Percentiles rank a stretch among this genome's conserved stretches.
These are phyloP conservation scores for Trichosporon ovoides DNA, from an alignment of 1,284 basidiomycete genomes.

Conservation along the genomic window DNA sequence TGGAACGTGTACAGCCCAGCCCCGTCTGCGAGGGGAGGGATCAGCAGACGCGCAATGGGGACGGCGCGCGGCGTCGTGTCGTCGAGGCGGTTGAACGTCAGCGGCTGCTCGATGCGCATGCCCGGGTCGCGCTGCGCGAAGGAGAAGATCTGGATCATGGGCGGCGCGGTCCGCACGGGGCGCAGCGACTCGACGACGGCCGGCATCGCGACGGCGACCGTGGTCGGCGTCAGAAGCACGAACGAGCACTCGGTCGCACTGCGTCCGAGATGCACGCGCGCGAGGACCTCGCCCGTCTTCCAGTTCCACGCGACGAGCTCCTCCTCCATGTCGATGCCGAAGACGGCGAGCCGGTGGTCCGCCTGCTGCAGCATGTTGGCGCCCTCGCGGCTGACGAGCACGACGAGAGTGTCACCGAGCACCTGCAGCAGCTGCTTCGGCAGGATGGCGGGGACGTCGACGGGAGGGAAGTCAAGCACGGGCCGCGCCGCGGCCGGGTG, in stretches of 20 bases:
- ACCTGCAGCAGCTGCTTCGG: slow-evolving; percentile 46
- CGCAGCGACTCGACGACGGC: background rate
- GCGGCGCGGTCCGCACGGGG: slow-evolving; percentile 18
- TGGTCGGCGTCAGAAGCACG: slow-evolving; percentile 16
- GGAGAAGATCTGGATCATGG: slow-evolving; percentile 39
- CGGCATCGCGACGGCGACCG: slow-evolving; percentile 12
- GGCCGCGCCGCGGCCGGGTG: slow-evolving; percentile 39
- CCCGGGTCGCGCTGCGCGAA: slow-evolving; percentile 23
- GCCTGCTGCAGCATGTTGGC: slow-evolving; percentile 13
- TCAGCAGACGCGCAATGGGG: slow-evolving; percentile 29
- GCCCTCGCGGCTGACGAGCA: slow-evolving; percentile 35
- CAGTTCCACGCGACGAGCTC: slow-evolving; percentile 47
- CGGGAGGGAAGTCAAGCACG: slow-evolving; percentile 38
- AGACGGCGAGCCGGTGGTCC: slow-evolving; percentile 19
- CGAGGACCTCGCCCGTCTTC: slow-evolving; percentile 44
- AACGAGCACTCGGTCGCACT: background rate
- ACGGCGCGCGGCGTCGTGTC: slow-evolving; percentile 34
- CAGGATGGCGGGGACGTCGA: slow-evolving; percentile 15
- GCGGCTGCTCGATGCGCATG: slow-evolving; percentile 26
- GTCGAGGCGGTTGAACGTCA: slow-evolving; percentile 28
- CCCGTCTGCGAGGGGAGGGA: slow-evolving; percentile 29
- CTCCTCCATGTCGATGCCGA: slow-evolving; percentile 33
- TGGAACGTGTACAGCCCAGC: slow-evolving; percentile 27
- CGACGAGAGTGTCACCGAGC: slow-evolving; percentile 44
- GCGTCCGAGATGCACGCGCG: slow-evolving; percentile 22